These are phyloP conservation scores for Inonotus hispidus DNA, from an alignment of 1,284 basidiomycete species.

Conservation along the genomic window DNA sequence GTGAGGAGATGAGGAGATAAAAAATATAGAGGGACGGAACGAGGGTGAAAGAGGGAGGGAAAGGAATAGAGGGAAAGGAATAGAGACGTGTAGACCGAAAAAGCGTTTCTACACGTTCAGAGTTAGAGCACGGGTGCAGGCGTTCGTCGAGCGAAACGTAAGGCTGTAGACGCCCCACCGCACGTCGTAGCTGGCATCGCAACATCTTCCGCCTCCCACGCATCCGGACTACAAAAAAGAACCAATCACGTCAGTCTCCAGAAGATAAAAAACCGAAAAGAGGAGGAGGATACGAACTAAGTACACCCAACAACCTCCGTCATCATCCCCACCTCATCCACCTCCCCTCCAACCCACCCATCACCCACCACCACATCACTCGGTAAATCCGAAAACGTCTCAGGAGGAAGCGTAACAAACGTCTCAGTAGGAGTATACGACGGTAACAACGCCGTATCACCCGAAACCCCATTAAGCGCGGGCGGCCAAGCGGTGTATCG, in stretches of 20 bases:
- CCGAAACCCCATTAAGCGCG: conserved; percentile 39
- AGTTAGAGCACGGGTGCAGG: conserved; percentile 1
- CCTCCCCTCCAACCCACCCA: conserved; percentile 64
- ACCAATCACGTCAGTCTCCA: not conserved
- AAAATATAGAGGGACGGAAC: no score
- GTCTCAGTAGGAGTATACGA: conserved; percentile 69
- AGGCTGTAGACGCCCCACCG: conserved; percentile 17
- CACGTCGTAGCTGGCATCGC: conserved; percentile 44
- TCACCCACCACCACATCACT: conserved; percentile 49
- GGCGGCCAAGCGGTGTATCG: conserved; percentile 56
- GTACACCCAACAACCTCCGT: conserved; percentile 4
- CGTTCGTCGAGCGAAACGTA: not conserved
- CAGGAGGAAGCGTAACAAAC: conserved; percentile 52
- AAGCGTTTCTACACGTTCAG: no score
- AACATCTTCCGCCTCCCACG: conserved; percentile 49
- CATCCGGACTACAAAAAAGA: conserved; percentile 34
- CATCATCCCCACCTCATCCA: conserved; percentile 50
- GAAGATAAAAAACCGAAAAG: not conserved
- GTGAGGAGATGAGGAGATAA: no score
- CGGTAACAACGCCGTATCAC: conserved; percentile 40
- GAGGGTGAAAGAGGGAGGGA: no score
- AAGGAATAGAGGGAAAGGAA: no score
- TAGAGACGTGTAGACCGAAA: no score
- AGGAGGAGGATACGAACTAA: conserved; percentile 2
- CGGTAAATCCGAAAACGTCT: conserved; percentile 46